Evolutionary conservation across 2,329 filamentous ascomycete species (phyloP).

Genomic region (Apiospora pterosperma): DNA sequence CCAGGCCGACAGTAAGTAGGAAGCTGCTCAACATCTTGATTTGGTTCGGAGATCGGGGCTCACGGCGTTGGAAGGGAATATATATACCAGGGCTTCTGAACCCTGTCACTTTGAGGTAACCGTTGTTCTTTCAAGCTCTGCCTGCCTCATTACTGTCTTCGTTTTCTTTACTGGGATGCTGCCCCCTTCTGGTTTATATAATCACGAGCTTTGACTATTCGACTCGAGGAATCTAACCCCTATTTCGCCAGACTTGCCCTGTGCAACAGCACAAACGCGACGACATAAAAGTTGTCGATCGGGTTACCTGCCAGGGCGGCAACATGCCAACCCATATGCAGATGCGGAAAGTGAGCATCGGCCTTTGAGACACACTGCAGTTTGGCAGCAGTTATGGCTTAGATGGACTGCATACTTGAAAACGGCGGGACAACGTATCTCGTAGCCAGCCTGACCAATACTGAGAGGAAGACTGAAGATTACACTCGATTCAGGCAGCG

Average conservation of each 20-base stretch:
- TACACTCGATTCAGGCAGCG: not conserved
- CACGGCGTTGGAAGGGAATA: not conserved
- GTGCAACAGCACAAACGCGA: not conserved
- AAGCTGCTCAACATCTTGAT: constrained; percentile 23
- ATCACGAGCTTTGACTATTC: too few species aligned
- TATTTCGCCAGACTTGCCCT: not conserved
- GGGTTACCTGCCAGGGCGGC: not conserved
- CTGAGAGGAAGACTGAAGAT: not conserved
- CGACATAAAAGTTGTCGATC: not conserved
- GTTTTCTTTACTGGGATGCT: not conserved
- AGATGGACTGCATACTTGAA: not conserved
- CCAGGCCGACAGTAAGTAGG: constrained; percentile 22
- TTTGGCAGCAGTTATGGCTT: not conserved
- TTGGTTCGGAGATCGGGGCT: not conserved
- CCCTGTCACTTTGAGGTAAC: not conserved
- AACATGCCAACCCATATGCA: not conserved
- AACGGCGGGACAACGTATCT: not conserved
- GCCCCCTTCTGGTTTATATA: constrained; percentile 1
- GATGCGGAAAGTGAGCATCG: not conserved
- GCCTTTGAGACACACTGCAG: not conserved
- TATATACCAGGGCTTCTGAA: not conserved
- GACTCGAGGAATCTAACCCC: not conserved
- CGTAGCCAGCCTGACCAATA: not conserved
- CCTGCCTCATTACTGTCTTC: not conserved
- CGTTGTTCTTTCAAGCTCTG: not conserved